These are phyloP conservation scores for Pascua guehoae DNA, from an alignment of 1,284 basidiomycete species.

Conservation along the genomic window DNA sequence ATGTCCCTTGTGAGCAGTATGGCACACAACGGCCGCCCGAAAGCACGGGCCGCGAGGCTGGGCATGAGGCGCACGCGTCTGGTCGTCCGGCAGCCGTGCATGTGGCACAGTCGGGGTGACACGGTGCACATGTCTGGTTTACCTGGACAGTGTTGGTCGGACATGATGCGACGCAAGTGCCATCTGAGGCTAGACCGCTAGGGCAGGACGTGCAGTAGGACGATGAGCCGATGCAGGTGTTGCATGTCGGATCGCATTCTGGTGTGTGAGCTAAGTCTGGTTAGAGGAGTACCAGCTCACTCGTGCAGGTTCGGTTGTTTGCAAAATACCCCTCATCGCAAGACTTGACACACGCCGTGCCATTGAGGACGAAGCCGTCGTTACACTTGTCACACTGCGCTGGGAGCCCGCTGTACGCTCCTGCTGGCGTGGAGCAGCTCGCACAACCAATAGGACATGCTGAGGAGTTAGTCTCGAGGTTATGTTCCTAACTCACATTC, in stretches of 20 bases:
- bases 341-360: constrained; percentile 36
- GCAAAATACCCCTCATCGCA: constrained; percentile 40
- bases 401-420: constrained; percentile 21
- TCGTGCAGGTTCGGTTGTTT: constrained; percentile 42
- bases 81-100: constrained; percentile 32
- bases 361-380: constrained; percentile 47
- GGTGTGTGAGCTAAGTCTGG: neutral
- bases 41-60: constrained; percentile 40
- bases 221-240: constrained; percentile 38
- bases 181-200: constrained; percentile 34
- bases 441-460: constrained; percentile 49
- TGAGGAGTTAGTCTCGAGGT: constrained; percentile 16
- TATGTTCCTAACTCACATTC: constrained; percentile 49
- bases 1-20: constrained; percentile 39
- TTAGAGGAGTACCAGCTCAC: constrained; percentile 27
- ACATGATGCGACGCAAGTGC: constrained; percentile 45
- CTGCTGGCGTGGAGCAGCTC: constrained; percentile 46
- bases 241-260: constrained; percentile 47
- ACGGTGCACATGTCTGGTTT: constrained; percentile 42
- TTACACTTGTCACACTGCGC: constrained; percentile 45
- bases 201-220: constrained; percentile 44
- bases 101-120: constrained; percentile 48
- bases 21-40: constrained; percentile 39
- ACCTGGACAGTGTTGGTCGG: constrained; percentile 32
- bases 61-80: constrained; percentile 42